These are phyloP conservation scores for Dalbergia cultrata DNA, from an alignment of 306 rosid genomes.

Conservation along the genomic window DNA sequence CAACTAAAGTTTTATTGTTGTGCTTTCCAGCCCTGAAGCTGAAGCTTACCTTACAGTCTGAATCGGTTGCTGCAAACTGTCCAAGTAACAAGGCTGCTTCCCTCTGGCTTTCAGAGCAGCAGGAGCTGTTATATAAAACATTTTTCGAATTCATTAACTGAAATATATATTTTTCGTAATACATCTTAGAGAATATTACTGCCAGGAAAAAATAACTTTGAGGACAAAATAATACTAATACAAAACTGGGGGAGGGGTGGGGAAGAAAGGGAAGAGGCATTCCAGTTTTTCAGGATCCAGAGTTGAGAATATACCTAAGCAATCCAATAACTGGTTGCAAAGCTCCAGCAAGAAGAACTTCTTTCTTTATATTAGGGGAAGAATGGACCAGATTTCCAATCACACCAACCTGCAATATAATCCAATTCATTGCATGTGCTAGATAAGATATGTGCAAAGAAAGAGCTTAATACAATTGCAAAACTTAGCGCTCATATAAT, in stretches of 20 bases:
- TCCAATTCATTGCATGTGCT: slow-evolving; percentile 48
- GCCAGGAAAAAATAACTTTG: slow-evolving; percentile 7
- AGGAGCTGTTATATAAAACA: slow-evolving; percentile 67
- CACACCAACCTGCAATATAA: slow-evolving; percentile 88
- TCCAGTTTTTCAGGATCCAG: slow-evolving; percentile 36
- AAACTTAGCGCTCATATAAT: slow-evolving; percentile 36
- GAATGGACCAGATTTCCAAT: slow-evolving; percentile 98
- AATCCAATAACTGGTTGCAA: slow-evolving; percentile 97
- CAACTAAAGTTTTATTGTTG: not conserved
- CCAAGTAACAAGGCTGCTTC: slow-evolving; percentile 99
- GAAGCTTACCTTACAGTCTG: slow-evolving; percentile 86
- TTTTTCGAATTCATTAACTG: slow-evolving; percentile 38
- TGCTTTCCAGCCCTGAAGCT: slow-evolving; percentile 27
- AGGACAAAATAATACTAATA: slow-evolving; percentile 11
- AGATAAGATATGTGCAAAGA: slow-evolving; percentile 38
- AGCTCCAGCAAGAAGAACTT: slow-evolving; percentile 97
- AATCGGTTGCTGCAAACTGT: slow-evolving; percentile 98
- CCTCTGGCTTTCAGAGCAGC: slow-evolving; percentile 98
- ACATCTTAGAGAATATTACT: slow-evolving; percentile 10
- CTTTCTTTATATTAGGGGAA: slow-evolving; percentile 94
- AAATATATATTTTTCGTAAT: not conserved
- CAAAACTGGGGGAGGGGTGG: not conserved
- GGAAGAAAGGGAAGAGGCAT: not conserved
- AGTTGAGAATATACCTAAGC: slow-evolving; percentile 68
- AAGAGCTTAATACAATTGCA: slow-evolving; percentile 19